Evolutionary conservation across 768 basidiomycete genomes (phyloP), one percentile per base, ranked within the genome.

Genomic region (Neoboletus brunneissimus): DNA sequence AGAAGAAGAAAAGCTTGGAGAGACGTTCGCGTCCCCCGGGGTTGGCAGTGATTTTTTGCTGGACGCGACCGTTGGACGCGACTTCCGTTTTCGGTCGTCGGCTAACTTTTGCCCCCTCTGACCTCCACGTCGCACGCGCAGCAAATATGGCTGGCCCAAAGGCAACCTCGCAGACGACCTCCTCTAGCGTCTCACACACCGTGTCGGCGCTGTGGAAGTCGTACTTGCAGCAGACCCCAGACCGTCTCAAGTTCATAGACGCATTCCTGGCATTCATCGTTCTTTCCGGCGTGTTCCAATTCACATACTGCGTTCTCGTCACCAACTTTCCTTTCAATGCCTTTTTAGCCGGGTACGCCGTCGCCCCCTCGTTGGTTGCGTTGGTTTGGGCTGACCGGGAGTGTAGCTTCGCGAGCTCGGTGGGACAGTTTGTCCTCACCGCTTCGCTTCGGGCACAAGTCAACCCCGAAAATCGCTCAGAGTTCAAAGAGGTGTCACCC

Each of bases 241-340:
- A 89, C 63, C 84, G 92, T 15, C 85, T 98, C 65, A 96, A 98
- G 77, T 86, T 95, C 74, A 86, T 98, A 69, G 97, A 99, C 77
- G 75, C 85, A 9, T 98, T 98, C 79, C 81, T 98, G 60, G 75
- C 90, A 57, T 97, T 96, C 80, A 81, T 96, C 65, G 86, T 98
- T 78, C 79, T 96, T 45, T 90, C 91, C 2, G 97, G 97, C 64
- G 80, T 95, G 56, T 69, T 85, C 44, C 95, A 98, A 71, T 98
- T 99, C 75, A 75, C 82, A 11, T 98, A 98, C 76, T 94, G 96
- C 76, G 74, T 96, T 31, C 79, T 93, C 62, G 80, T 99, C 59
- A 94, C 94, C 55, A 89, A 86, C 76, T 98, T 86, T 75, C 97
- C 97, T 23, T 98, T 95, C 80, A 98, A 99, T 64, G 94, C 97